phyloP scores from a whole-genome alignment of 2,329 filamentous ascomycete genomes.

The Colletotrichum euphorbiae region DNA sequence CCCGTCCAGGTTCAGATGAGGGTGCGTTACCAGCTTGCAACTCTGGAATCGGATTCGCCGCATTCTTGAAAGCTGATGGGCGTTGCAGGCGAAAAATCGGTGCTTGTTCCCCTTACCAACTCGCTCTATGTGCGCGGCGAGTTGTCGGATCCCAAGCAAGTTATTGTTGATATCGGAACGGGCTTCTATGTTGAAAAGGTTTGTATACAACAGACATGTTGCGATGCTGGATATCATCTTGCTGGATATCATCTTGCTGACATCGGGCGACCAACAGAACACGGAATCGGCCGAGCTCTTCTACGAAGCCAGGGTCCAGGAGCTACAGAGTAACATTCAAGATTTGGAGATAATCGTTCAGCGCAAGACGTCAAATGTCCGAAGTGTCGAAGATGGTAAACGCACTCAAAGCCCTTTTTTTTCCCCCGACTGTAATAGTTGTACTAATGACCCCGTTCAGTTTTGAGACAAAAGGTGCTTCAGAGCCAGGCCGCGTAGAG shows the following conservation, averaged over 20 bases:
- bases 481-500: constrained; percentile 41
- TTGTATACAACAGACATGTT: constrained; percentile 33
- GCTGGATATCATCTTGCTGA: constrained; percentile 1
- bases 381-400: constrained; percentile 88
- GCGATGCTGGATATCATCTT: not conserved
- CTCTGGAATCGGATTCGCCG: not conserved
- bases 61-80: not conserved
- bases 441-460: constrained; percentile 43
- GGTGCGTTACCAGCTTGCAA: constrained; percentile 43
- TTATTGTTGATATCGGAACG: constrained; percentile 92
- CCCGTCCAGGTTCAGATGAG: constrained; percentile 48
- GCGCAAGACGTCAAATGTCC: constrained; percentile 84
- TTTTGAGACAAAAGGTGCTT: constrained; percentile 59
- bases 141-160: constrained; percentile 78
- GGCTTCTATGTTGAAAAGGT: constrained; percentile 97
- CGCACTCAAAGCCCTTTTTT: constrained; percentile 3
- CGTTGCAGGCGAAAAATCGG: constrained; percentile 54
- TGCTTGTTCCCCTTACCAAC: constrained; percentile 94
- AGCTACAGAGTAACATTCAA: constrained; percentile 64
- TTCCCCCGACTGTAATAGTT: not conserved
- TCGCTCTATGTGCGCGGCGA: constrained; percentile 93
- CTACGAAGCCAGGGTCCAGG: constrained; percentile 67
- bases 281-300: constrained; percentile 66
- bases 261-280: constrained; percentile 21
- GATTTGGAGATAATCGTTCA: constrained; percentile 69